Percentiles rank a stretch among this genome's conserved stretches.
Conservation (phyloP, 768 basidiomycete genomes). For the Boletus huronensis region DNA sequence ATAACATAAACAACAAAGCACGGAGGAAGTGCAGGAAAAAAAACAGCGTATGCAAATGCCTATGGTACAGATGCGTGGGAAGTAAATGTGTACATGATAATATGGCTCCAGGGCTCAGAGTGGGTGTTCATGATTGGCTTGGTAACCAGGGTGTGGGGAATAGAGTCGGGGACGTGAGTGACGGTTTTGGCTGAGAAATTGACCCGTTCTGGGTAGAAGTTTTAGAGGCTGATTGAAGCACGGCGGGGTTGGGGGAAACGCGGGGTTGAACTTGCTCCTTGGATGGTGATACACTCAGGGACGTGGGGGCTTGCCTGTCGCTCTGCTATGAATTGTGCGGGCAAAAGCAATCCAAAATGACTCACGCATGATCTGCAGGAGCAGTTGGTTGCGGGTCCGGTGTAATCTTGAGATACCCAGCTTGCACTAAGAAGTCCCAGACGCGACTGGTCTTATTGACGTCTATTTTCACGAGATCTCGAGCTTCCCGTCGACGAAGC, state of each 20-base stretch:
- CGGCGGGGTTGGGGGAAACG: slow-evolving; percentile 18
- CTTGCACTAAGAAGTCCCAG: slow-evolving; percentile 90
- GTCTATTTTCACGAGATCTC: slow-evolving; percentile 89
- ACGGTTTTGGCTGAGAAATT: slow-evolving; percentile 14
- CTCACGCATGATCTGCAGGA: slow-evolving; percentile 38
- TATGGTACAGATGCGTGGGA: slow-evolving; percentile 30
- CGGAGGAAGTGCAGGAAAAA: not conserved
- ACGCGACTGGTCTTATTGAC: slow-evolving; percentile 89
- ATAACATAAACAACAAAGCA: slow-evolving; percentile 14
- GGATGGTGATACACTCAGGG: slow-evolving; percentile 24
- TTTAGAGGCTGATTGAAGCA: slow-evolving; percentile 3
- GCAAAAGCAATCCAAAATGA: not conserved
- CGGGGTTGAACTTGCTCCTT: slow-evolving; percentile 22
- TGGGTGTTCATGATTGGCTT: slow-evolving; percentile 9
- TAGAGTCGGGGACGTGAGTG: slow-evolving; percentile 24
- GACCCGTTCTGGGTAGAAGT: slow-evolving; percentile 18
- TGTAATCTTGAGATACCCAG: slow-evolving; percentile 74
- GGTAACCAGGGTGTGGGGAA: slow-evolving; percentile 21
- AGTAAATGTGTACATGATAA: slow-evolving; percentile 4
- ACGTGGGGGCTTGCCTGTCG: slow-evolving; percentile 12
- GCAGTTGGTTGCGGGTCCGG: slow-evolving; percentile 42
- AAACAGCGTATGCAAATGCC: slow-evolving; percentile 20
- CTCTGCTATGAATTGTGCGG: not conserved
- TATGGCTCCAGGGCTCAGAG: not conserved
- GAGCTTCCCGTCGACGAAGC: slow-evolving; percentile 81